Conservation (phyloP, 106 monocot species). For the Dioscorea alata region DNA sequence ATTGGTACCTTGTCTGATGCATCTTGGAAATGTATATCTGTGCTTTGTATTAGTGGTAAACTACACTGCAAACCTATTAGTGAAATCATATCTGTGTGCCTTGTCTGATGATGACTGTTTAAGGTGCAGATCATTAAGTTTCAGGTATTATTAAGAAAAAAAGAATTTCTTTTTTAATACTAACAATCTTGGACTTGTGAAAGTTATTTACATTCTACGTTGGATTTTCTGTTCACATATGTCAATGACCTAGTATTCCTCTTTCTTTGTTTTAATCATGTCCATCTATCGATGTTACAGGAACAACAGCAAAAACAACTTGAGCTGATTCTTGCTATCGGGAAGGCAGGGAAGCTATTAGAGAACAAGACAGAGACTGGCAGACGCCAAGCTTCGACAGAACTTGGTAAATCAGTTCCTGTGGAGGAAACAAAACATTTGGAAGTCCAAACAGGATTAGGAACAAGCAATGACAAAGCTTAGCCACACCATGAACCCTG, state of each 20-base stretch:
- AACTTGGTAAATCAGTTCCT: background rate
- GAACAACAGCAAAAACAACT: slow-evolving; percentile 97
- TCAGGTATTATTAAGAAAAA: background rate
- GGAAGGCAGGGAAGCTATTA: slow-evolving; percentile 51
- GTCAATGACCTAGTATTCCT: background rate
- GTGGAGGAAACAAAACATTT: slow-evolving; percentile 10
- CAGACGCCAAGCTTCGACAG: slow-evolving; percentile 2
- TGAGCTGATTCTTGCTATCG: slow-evolving; percentile 78
- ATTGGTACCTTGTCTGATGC: too few relatives aligned
- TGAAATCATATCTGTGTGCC: too few relatives aligned
- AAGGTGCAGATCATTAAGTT: background rate
- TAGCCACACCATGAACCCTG: too few relatives aligned
- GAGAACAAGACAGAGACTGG: slow-evolving; percentile 20
- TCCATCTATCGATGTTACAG: slow-evolving; percentile 9
- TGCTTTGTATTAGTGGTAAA: too few relatives aligned
- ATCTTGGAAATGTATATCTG: too few relatives aligned
- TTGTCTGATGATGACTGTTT: too few relatives aligned
- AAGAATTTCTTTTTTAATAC: background rate
- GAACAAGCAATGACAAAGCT: background rate
- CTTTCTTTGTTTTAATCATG: background rate
- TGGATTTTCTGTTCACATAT: background rate
- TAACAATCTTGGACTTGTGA: background rate
- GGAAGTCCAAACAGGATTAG: slow-evolving; percentile 13
- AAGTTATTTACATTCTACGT: background rate
- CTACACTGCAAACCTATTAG: too few relatives aligned